Percentiles rank a stretch among this genome's conserved stretches.
Conservation (phyloP, 352 stramenopile species). For the Hyaloperonospora arabidopsidis region DNA sequence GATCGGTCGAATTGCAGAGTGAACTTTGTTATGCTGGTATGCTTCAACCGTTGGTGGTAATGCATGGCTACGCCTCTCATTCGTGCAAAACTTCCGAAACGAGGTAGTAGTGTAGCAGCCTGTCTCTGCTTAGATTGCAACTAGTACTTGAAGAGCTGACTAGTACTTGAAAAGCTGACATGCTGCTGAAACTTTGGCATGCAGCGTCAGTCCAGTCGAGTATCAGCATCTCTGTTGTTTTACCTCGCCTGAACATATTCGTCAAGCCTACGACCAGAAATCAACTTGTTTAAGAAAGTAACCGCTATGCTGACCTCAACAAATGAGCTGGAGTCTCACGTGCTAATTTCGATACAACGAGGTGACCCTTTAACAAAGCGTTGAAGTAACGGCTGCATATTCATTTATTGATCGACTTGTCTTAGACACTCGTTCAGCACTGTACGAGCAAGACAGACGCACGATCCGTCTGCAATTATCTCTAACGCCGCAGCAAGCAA, state of each 20-base stretch:
- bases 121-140: constrained; percentile 1
- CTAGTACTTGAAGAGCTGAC: constrained; percentile 4
- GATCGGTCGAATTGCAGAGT: constrained; percentile 18
- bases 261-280: too few relatives aligned
- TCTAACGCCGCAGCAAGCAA: not conserved
- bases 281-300: too few relatives aligned
- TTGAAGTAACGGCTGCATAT: not conserved
- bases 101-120: not conserved
- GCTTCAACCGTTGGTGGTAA: not conserved
- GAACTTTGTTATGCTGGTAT: not conserved
- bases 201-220: not conserved
- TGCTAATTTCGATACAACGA: not conserved
- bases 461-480: not conserved
- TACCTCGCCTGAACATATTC: too few relatives aligned
- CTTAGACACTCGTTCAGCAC: not conserved
- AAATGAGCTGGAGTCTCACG: not conserved
- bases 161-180: not conserved
- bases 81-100: constrained; percentile 3
- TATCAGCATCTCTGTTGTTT: too few relatives aligned
- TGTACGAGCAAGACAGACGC: not conserved
- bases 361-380: not conserved
- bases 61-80: not conserved
- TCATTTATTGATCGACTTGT: not conserved
- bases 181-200: not conserved
- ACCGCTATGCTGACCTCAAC: not conserved